Percentiles rank a stretch among this genome's conserved stretches.
Evolutionary conservation across 1,139 yeast genomes (phyloP).

Genomic region (Suhomyces kunorum): DNA sequence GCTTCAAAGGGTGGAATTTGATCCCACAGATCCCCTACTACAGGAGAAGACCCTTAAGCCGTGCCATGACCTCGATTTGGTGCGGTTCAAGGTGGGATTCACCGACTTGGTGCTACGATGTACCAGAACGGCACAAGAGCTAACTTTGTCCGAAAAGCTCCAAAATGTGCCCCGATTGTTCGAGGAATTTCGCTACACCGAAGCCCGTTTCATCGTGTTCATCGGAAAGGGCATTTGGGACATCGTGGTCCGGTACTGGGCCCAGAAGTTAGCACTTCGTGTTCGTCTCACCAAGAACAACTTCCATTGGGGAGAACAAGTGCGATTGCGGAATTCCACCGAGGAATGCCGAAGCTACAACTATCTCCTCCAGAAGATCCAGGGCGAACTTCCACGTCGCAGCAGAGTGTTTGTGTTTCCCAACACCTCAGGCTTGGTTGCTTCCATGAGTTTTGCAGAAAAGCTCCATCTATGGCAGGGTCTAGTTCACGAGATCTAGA

Average conservation of each 20-base stretch:
- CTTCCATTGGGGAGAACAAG: conserved; percentile 58
- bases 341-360: conserved; percentile 17
- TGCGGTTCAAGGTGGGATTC: conserved; percentile 59
- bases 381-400: conserved; percentile 18
- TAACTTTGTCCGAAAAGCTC: conserved; percentile 53
- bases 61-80: conserved; percentile 48
- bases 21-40: conserved; percentile 17
- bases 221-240: conserved; percentile 87
- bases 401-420: conserved; percentile 59
- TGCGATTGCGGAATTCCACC: conserved; percentile 11
- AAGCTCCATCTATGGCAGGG: conserved; percentile 53
- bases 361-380: conserved; percentile 20
- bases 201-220: conserved; percentile 52
- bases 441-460: conserved; percentile 45
- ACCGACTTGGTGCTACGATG: conserved; percentile 71
- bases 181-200: conserved; percentile 38
- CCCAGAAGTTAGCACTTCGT: conserved; percentile 14
- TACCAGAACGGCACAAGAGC: conserved; percentile 60
- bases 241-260: conserved; percentile 36
- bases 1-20: conserved; percentile 5
- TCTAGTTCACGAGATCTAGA: conserved; percentile 21
- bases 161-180: conserved; percentile 57
- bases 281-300: conserved; percentile 26
- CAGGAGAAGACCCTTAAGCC: conserved; percentile 25
- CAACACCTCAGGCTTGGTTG: conserved; percentile 75